Base-by-base conservation (phyloP, 371 early-diverging fungal genomes). In the Phascolomyces articulosus region DNA sequence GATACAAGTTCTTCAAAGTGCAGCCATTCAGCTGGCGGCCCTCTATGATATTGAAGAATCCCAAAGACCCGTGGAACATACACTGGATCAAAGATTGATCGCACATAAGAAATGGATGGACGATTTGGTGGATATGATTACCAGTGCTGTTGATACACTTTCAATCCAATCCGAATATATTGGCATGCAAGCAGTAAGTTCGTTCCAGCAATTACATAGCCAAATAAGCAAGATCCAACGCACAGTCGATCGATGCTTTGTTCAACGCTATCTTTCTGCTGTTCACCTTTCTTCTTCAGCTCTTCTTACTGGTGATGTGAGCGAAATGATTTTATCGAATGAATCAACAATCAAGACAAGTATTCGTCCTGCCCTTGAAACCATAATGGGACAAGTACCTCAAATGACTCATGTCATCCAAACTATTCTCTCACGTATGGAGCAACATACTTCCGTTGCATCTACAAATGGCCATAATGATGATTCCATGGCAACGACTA, bases 101-200 rank as follows among this genome's bases (percentile, higher is more conserved):
- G 63, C 72, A 4, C 83, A 84, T 58, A 89, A 88, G 70, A 62
- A 71, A 2, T 62, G 75, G 23, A 61, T 87, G 8, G 87, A 86
- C 28, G 75, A 83, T 49, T 63, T 87, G 4, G 73, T 73, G 3
- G 68, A 72, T 38, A 62, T 86, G 40, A 56, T 84, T 48, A 60
- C 65, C 1, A 74, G 79, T 49, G 78, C 79, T 16, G 40, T 67
- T 8, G 31, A 55, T 13, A 62, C 67, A 0, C 38, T 77, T 15
- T 31, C 65, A 4, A 55, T 78, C 24, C 77, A 78, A 59, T 63
- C 60, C 8, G 64, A 63, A 40, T 66, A 66, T 40, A 18, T 24
- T n/a, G 40, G 27, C 31, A 61, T 60, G 26, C 67, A 56, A 21
- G 27, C 40, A 16, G 47, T 29, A 3, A 10, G 16, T 4, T n/a